These are phyloP conservation scores for Didymella keratinophila DNA, from an alignment of 2,329 filamentous ascomycete genomes.

Conservation along the genomic window DNA sequence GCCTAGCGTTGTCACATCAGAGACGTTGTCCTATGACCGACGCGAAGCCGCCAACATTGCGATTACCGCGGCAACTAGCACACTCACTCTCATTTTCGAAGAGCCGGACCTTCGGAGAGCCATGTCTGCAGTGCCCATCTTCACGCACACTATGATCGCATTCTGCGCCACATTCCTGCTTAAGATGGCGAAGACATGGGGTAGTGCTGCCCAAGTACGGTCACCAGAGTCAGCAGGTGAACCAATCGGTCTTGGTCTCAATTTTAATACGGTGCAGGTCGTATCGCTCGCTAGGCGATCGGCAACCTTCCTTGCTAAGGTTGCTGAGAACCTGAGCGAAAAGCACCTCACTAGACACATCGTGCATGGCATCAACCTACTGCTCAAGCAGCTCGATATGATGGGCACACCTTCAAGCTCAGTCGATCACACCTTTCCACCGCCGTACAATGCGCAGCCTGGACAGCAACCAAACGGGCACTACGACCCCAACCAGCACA, in stretches of 20 bases:
- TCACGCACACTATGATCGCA: conserved; percentile 62
- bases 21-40: conserved; percentile 55
- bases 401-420: conserved; percentile 29
- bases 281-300: conserved; percentile 38
- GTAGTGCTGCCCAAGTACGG: conserved; percentile 42
- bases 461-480: conserved; percentile 10
- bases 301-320: conserved; percentile 36
- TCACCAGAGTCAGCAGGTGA: conserved; percentile 40
- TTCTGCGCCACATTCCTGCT: conserved; percentile 62
- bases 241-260: conserved; percentile 38
- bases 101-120: conserved; percentile 56
- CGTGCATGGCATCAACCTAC: conserved; percentile 39
- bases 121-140: conserved; percentile 58
- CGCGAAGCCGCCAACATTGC: conserved; percentile 52
- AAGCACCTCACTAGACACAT: conserved; percentile 44
- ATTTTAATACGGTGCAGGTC: conserved; percentile 43
- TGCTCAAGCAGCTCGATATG: conserved; percentile 40
- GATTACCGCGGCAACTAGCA: conserved; percentile 57
- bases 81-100: conserved; percentile 56
- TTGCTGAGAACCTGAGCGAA: conserved; percentile 40
- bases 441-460: conserved; percentile 10
- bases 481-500: conserved; percentile 7
- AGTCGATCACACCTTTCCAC: conserved; percentile 13
- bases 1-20: conserved; percentile 55
- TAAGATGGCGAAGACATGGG: conserved; percentile 58